These are phyloP conservation scores for Termitomyces sp. DNA, from an alignment of 768 basidiomycete genomes.

Conservation along the genomic window DNA sequence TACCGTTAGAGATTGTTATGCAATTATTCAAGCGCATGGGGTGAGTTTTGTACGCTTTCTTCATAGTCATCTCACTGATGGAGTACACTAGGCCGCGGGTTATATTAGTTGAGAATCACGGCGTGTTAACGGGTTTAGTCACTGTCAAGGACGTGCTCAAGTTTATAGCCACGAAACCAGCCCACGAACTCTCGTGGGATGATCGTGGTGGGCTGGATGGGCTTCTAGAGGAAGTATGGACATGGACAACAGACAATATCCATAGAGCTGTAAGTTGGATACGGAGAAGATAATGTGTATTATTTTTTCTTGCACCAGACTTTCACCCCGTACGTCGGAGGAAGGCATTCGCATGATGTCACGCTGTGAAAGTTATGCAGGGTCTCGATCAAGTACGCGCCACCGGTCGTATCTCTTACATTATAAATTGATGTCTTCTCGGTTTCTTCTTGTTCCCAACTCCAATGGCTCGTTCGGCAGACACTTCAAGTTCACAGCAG, in stretches of 20 bases:
- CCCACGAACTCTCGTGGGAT: slow-evolving; percentile 54
- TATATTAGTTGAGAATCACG: slow-evolving; percentile 91
- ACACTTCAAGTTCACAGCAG: slow-evolving; percentile 21
- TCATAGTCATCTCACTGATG: slow-evolving; percentile 1
- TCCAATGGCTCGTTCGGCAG: slow-evolving; percentile 15
- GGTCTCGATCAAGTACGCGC: not conserved
- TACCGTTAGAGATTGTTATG: slow-evolving; percentile 95
- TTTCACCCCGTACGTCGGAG: not conserved
- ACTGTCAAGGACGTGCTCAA: slow-evolving; percentile 96
- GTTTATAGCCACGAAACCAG: slow-evolving; percentile 65
- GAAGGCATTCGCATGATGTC: slow-evolving; percentile 8
- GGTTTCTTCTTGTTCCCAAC: not conserved
- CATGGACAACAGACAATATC: slow-evolving; percentile 39
- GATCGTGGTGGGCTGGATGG: slow-evolving; percentile 64
- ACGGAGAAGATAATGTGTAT: slow-evolving; percentile 27
- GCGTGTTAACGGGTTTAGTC: slow-evolving; percentile 77
- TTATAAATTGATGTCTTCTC: slow-evolving; percentile 6
- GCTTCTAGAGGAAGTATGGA: slow-evolving; percentile 59
- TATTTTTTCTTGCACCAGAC: not conserved
- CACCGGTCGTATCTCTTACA: slow-evolving; percentile 10
- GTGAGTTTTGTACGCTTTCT: slow-evolving; percentile 43
- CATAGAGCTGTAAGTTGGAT: slow-evolving; percentile 36
- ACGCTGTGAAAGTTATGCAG: not conserved
- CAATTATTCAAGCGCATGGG: slow-evolving; percentile 98
- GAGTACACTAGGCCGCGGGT: slow-evolving; percentile 71